Evolutionary conservation across 2,329 filamentous ascomycete genomes (phyloP).

Genomic region (Alternaria triticina): DNA sequence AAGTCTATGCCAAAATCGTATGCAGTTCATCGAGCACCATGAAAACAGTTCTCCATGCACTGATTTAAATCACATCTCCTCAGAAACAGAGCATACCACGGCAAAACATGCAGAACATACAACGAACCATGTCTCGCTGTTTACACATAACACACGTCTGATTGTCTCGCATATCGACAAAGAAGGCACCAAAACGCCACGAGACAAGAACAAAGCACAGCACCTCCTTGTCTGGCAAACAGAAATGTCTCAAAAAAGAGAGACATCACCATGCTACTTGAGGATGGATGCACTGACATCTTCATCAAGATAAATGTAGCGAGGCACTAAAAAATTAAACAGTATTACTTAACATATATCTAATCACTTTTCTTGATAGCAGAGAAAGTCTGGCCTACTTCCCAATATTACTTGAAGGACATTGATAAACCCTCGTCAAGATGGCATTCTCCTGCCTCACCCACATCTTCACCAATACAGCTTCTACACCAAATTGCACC

Average conservation of each 20-base stretch:
- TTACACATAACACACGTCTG: not conserved
- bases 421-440: not conserved
- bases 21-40: not conserved
- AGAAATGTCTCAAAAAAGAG: not conserved
- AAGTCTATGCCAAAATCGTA: not conserved
- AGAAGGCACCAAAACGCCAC: not conserved
- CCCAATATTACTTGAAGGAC: accelerated
- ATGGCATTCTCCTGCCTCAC: not conserved
- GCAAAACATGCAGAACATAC: not conserved
- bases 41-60: not conserved
- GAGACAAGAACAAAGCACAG: not conserved
- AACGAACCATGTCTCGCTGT: not conserved
- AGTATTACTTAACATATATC: not conserved
- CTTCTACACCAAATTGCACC: not conserved
- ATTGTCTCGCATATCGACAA: not conserved
- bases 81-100: not conserved
- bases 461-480: not conserved
- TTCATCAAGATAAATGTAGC: not conserved
- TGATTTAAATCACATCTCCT: not conserved
- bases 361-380: not conserved
- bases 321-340: not conserved
- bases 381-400: not conserved
- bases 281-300: not conserved
- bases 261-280: not conserved
- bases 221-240: not conserved